Base-by-base conservation (phyloP, 2,329 filamentous ascomycete species). In the Pseudopithomyces chartarum region DNA sequence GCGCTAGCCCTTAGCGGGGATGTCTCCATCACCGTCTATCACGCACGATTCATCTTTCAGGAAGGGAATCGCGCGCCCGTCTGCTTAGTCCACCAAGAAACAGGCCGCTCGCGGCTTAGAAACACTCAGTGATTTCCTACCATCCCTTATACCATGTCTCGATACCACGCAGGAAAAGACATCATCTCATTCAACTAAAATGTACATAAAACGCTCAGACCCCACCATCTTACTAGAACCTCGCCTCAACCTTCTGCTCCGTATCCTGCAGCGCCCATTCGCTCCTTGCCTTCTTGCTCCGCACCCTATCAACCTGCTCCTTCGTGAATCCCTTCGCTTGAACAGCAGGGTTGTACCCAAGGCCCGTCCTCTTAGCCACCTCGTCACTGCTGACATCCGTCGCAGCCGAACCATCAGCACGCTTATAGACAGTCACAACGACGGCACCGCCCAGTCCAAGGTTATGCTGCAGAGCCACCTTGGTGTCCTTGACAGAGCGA, bases 291-390 rank as follows among this genome's bases (percentile, higher is more conserved):
- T 84, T 89, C 81, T 89, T 92, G 71, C 90, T 88, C 65, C 92
- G 85, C 20, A 86, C 84, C 39, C 79, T 79, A 58, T 88, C 89
- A 13, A 82, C 84, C 80, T 97, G 92, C 62, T 82, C 86, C 59
- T 84, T 84, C 0, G 92, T 96, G 76, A 97, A 96, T 1, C 92
- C 93, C 81, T 89, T 92, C 13, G 94, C 94, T 77, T 90, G 88
- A 5, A 92, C 88, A 3, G 94, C 94, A 19, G 94, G 94, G 75
- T 98, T 98, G 70, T 98, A 98, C 0, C 92, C 93, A 19, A 97
- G 78, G 47, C 85, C 84, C 53, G 84, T 92, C 58, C 78, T 75
- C 80, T 82, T 85, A 1, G 82, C 90, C 1, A 96, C 84, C 45
- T 85, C 82, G 3, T 81, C 84, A 51, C 85, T 86, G 19, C 85